Evolutionary conservation across 2,329 filamentous ascomycete genomes (phyloP).

Genomic region (Biscogniauxia mediterranea): DNA sequence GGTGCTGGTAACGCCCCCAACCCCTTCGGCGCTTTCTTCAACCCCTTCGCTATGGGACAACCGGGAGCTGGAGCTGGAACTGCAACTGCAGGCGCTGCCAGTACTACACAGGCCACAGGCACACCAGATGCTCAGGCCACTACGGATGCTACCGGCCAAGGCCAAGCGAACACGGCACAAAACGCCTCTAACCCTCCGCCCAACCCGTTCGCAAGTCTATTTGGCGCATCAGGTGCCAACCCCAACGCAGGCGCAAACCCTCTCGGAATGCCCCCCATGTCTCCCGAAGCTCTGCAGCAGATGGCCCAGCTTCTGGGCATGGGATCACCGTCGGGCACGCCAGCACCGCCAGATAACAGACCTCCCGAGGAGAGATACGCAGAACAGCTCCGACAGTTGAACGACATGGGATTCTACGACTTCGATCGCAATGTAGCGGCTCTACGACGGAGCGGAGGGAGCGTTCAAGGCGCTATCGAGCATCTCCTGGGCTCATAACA

Average conservation of each 20-base stretch:
- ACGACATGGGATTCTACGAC: conserved; percentile 98
- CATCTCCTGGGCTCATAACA: conserved; percentile 53
- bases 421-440: conserved; percentile 92
- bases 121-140: conserved; percentile 25
- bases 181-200: conserved; percentile 37
- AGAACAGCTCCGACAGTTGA: conserved; percentile 82
- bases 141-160: conserved; percentile 27
- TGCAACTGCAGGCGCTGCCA: conserved; percentile 13
- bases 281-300: conserved; percentile 55
- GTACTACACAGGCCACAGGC: conserved; percentile 10
- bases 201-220: conserved; percentile 70
- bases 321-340: conserved; percentile 37
- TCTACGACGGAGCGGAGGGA: conserved; percentile 83
- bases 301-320: conserved; percentile 50
- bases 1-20: conserved; percentile 29
- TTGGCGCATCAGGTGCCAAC: conserved; percentile 40
- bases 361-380: conserved; percentile 94
- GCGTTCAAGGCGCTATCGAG: conserved; percentile 88
- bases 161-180: conserved; percentile 23
- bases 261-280: conserved; percentile 45
- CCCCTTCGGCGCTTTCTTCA: conserved; percentile 39
- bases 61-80: conserved; percentile 28
- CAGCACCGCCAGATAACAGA: conserved; percentile 70
- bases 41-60: conserved; percentile 38
- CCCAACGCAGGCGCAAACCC: conserved; percentile 35